These are phyloP conservation scores for Xylaria sp. DNA, from an alignment of 2,329 filamentous ascomycete species.

Conservation along the genomic window DNA sequence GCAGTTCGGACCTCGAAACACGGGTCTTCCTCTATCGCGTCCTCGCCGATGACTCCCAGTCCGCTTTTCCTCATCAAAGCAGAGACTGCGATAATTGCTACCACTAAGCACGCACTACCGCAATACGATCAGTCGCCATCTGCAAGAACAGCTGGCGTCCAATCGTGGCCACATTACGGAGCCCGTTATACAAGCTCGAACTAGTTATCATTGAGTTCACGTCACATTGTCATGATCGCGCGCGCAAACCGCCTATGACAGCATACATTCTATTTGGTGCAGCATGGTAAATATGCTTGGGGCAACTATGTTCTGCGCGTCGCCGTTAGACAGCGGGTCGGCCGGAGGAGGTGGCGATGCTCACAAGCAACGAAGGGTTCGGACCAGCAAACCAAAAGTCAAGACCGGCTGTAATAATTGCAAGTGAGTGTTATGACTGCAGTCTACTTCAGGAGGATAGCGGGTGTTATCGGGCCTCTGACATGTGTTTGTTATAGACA, in stretches of 20 bases:
- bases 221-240: slow-evolving; percentile 27
- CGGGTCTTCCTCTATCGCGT: not conserved
- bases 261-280: not conserved
- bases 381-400: slow-evolving; percentile 69
- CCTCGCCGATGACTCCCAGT: slow-evolving; percentile 11
- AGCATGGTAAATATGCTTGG: slow-evolving; percentile 13
- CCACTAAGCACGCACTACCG: slow-evolving; percentile 5
- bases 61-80: not conserved
- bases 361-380: slow-evolving; percentile 55
- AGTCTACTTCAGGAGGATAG: not conserved
- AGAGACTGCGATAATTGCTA: slow-evolving; percentile 12
- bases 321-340: slow-evolving; percentile 24
- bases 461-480: slow-evolving; percentile 11
- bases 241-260: slow-evolving; percentile 17
- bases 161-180: slow-evolving; percentile 11
- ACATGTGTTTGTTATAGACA: slow-evolving; percentile 53
- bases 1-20: not conserved
- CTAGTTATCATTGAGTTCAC: slow-evolving; percentile 7
- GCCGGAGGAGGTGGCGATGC: slow-evolving; percentile 30
- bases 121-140: slow-evolving; percentile 12
- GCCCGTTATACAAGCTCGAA: slow-evolving; percentile 13
- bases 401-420: slow-evolving; percentile 74
- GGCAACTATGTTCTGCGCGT: slow-evolving; percentile 17
- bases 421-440: slow-evolving; percentile 64
- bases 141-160: slow-evolving; percentile 7